Evolutionary conservation across 495 filamentous ascomycete genomes (phyloP).

Genomic region (Podospora tetraspora): DNA sequence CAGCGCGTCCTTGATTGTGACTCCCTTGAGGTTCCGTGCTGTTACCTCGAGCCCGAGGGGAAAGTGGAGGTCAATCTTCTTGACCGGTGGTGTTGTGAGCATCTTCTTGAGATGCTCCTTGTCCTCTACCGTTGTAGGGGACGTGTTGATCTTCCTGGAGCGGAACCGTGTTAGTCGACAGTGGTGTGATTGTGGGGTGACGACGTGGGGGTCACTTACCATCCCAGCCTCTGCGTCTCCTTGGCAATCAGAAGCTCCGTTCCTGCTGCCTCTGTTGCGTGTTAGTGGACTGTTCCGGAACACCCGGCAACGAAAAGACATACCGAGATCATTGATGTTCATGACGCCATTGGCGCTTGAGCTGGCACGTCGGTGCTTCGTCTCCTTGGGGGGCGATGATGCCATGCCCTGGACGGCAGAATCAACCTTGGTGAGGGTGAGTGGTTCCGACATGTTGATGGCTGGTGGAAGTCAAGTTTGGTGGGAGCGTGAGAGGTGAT

Average conservation of each 20-base stretch:
- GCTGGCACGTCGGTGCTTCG: slow-evolving; percentile 58
- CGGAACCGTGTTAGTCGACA: slow-evolving; percentile 4
- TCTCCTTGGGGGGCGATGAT: slow-evolving; percentile 60
- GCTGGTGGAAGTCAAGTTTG: slow-evolving; percentile 5
- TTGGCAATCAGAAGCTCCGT: slow-evolving; percentile 73
- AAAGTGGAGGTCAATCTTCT: slow-evolving; percentile 90
- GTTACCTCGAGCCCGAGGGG: slow-evolving; percentile 81
- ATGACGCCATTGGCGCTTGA: slow-evolving; percentile 61
- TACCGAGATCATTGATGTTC: slow-evolving; percentile 85
- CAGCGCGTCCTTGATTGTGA: slow-evolving; percentile 91
- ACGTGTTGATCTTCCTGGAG: slow-evolving; percentile 83
- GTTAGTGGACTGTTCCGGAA: slow-evolving; percentile 17
- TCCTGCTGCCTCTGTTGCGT: slow-evolving; percentile 60
- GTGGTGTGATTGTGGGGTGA: neutral
- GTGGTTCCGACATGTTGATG: slow-evolving; percentile 59
- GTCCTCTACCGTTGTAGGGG: slow-evolving; percentile 66
- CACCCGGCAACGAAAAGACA: slow-evolving; percentile 23
- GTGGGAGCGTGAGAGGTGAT: slow-evolving; percentile 4
- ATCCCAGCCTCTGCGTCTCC: slow-evolving; percentile 85
- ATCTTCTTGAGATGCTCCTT: slow-evolving; percentile 74
- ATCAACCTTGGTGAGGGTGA: slow-evolving; percentile 79
- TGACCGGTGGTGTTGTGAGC: slow-evolving; percentile 74
- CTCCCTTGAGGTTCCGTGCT: slow-evolving; percentile 82
- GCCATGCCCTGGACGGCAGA: slow-evolving; percentile 76
- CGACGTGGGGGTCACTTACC: slow-evolving; percentile 51